phyloP scores from a whole-genome alignment of 2,329 filamentous ascomycete species.

The Calonectria honghensis region DNA sequence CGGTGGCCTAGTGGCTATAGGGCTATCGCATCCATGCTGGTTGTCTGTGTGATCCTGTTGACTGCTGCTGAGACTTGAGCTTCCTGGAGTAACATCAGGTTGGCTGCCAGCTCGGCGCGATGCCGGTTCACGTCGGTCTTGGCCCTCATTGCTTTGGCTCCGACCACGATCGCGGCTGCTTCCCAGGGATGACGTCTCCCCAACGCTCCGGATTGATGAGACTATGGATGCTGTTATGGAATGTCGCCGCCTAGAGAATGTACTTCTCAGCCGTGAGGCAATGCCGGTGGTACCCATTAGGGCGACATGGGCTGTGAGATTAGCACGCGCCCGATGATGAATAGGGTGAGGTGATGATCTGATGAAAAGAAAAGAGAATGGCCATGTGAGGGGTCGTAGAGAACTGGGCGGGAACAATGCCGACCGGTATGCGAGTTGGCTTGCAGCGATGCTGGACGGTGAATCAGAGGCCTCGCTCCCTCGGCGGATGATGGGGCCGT shows the following conservation, averaged over 20 bases:
- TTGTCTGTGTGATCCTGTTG: slow-evolving; percentile 30
- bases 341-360: not conserved
- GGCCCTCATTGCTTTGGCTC: slow-evolving; percentile 37
- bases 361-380: slow-evolving; percentile 12
- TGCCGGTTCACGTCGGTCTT: slow-evolving; percentile 36
- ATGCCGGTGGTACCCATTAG: slow-evolving; percentile 66
- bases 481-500: slow-evolving; percentile 21
- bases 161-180: slow-evolving; percentile 50
- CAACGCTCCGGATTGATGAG: slow-evolving; percentile 57
- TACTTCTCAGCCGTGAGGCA: slow-evolving; percentile 68
- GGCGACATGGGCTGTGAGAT: slow-evolving; percentile 46
- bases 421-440: slow-evolving; percentile 20
- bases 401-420: slow-evolving; percentile 15
- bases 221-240: slow-evolving; percentile 62
- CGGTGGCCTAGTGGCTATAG: not conserved
- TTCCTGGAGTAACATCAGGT: slow-evolving; percentile 45
- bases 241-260: slow-evolving; percentile 65
- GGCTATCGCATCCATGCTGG: slow-evolving; percentile 8
- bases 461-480: slow-evolving; percentile 21
- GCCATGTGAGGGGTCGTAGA: slow-evolving; percentile 6
- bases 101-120: slow-evolving; percentile 50
- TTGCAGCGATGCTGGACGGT: slow-evolving; percentile 21
- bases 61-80: slow-evolving; percentile 43
- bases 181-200: slow-evolving; percentile 49
- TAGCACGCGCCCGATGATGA: slow-evolving; percentile 38